Conservation (phyloP, 208 protist species). For the Trypanosoma vivax region DNA sequence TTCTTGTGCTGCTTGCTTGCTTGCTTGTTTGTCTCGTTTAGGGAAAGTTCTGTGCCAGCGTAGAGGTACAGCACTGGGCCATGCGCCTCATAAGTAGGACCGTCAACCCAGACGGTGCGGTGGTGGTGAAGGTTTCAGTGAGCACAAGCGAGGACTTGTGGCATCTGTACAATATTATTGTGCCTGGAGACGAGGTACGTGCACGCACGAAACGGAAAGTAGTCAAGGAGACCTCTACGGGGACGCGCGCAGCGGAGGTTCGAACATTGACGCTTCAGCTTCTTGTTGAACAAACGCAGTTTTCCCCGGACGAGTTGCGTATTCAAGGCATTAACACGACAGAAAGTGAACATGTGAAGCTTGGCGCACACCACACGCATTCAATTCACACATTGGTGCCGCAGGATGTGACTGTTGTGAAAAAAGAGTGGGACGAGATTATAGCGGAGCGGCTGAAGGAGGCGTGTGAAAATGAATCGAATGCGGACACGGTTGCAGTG, state of each 20-base stretch:
- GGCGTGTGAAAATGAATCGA: conserved; percentile 59
- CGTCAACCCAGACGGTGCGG: conserved; percentile 56
- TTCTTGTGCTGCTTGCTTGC: no score
- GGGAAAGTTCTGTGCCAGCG: no score
- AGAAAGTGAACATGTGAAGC: conserved; percentile 87
- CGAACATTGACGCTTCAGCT: conserved; percentile 53
- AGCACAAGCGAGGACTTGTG: conserved; percentile 92
- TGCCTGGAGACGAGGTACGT: conserved; percentile 68
- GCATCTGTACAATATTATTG: conserved; percentile 96
- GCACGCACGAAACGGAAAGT: conserved; percentile 79
- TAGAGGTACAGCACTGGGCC: background rate
- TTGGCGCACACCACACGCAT: conserved; percentile 91
- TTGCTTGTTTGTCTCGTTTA: no score
- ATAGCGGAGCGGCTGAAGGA: conserved; percentile 51
- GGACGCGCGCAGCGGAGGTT: conserved; percentile 40
- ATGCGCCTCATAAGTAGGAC: conserved; percentile 65
- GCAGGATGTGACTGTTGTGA: conserved; percentile 89
- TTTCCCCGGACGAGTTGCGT: conserved; percentile 72
- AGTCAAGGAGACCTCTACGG: conserved; percentile 44
- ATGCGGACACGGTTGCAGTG: conserved; percentile 91
- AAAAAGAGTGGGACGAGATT: conserved; percentile 89
- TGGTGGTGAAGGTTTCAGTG: conserved; percentile 87
- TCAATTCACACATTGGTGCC: conserved; percentile 82
- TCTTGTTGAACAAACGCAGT: conserved; percentile 49
- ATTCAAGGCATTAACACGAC: conserved; percentile 81